Conservation (phyloP, 371 early-diverging fungal genomes). For the Mortierella sp. region DNA sequence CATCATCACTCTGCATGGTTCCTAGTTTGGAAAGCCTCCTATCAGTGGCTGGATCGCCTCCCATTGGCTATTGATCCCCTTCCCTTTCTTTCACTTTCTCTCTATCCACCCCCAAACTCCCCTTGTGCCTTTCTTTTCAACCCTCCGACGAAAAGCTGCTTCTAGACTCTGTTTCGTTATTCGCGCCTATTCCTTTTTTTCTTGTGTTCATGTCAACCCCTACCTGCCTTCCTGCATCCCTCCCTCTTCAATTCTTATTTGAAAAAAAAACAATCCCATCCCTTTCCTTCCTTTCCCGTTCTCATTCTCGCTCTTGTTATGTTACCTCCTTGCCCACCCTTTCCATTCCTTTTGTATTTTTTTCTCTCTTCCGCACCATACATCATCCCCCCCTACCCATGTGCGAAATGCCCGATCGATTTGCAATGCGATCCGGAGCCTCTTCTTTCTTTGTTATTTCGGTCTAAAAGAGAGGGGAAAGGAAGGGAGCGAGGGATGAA, state of each 20-base stretch:
- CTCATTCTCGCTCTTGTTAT: neutral
- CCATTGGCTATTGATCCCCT: slow-evolving; percentile 5
- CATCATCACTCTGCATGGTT: too few species aligned
- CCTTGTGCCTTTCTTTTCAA: neutral
- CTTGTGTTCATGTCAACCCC: too few species aligned
- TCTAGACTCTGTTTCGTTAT: neutral
- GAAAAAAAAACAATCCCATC: neutral
- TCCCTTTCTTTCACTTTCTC: neutral
- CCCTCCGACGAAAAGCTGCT: neutral
- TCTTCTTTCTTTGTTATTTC: neutral
- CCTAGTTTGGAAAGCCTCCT: too few species aligned
- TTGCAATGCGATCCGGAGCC: neutral
- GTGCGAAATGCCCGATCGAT: slow-evolving; percentile 18
- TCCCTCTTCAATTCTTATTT: neutral
- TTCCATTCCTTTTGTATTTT: neutral
- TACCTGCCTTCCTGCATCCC: neutral
- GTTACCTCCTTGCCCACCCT: neutral
- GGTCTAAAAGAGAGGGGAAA: slow-evolving; percentile 1
- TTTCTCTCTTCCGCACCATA: neutral
- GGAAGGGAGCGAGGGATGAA: neutral
- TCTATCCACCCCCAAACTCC: neutral
- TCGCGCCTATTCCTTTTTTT: neutral
- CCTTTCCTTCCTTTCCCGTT: neutral
- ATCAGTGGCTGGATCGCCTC: neutral
- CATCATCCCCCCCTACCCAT: neutral